Evolutionary conservation across 2,329 filamentous ascomycete species (phyloP), one percentile per base, ranked within the genome.

Genomic region (Lasiodiplodia citricola): DNA sequence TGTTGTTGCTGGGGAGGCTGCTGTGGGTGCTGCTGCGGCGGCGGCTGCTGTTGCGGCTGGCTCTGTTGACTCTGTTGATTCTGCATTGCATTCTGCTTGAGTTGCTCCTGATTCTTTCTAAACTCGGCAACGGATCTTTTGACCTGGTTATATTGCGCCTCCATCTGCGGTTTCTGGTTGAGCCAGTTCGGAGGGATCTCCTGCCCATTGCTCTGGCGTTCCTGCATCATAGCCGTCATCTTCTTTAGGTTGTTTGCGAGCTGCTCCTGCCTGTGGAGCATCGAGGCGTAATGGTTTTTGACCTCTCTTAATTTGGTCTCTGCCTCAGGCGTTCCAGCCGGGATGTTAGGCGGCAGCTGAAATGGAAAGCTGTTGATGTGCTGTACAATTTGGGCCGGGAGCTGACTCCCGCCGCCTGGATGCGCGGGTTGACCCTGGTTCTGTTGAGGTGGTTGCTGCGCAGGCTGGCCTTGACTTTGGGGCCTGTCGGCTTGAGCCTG

Each of bases 341-440:
- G 70, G 18, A 75, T 58, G 4, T 72, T 75, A 2, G 73, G 73
- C 11, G 79, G 79, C 25, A 79, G 71, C 41, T 72, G 72, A 68
- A 75, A 79, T 3, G 74, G 74, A 68, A 80, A 80, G 13, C 73
- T 73, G 54, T 77, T 74, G 25, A 81, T 76, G 70, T 80, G 78
- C 70, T 78, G 75, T 56, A 80, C 68, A 57, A 81, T 80, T 37
- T 76, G 73, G 21, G 75, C 74, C 44, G 77, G 74, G 41, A 79
- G 74, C 63, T 70, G 69, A 55, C 69, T 38, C 67, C 68, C 67
- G 25, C 66, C 66, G 23, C 51, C 35, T 63, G 69, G 16, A 44
- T 71, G 70, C 16, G 67, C 65, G 67, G 77, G 76, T 66, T 77
- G 76, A 18, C 71, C 67, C 50, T 72, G 71, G 16, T 60, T 60